Percentiles rank a stretch among this genome's conserved stretches.
Conservation (phyloP, 2,329 filamentous ascomycete species). For the Diaporthe eres region DNA sequence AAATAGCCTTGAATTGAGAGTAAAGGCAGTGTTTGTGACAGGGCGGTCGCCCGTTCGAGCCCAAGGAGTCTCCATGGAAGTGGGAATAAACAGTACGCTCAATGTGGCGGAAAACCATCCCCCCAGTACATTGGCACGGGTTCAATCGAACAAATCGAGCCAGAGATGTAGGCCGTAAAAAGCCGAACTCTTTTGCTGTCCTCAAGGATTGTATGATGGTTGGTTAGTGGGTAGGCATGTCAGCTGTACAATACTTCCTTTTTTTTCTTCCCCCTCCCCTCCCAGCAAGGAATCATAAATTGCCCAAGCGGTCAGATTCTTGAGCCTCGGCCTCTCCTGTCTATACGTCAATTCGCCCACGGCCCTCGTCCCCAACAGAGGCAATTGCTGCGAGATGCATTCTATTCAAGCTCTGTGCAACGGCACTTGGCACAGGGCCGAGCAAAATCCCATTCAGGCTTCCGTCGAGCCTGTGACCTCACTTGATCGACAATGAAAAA, state of each 20-base stretch:
- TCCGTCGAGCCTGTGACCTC: background rate
- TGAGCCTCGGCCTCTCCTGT: background rate
- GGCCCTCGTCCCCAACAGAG: background rate
- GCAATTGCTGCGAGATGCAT: background rate
- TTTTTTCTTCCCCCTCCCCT: background rate
- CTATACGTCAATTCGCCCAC: background rate
- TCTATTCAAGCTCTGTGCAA: background rate
- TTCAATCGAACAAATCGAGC: background rate
- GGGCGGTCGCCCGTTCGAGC: constrained; percentile 9
- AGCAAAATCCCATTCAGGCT: background rate
- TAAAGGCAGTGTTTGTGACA: constrained; percentile 7
- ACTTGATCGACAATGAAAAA: background rate
- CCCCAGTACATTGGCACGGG: constrained; percentile 10
- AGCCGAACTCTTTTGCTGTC: background rate
- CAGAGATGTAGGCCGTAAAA: background rate
- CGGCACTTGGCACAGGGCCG: background rate
- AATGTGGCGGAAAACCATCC: background rate
- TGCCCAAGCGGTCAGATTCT: background rate
- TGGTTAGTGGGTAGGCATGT: background rate
- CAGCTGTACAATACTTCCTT: background rate
- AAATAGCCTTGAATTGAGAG: background rate
- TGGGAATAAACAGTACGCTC: constrained; percentile 8
- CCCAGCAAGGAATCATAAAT: background rate
- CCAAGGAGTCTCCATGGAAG: background rate
- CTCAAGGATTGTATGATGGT: background rate